Conservation (phyloP, 148 eudicot species). For the Fagopyrum esculentum region DNA sequence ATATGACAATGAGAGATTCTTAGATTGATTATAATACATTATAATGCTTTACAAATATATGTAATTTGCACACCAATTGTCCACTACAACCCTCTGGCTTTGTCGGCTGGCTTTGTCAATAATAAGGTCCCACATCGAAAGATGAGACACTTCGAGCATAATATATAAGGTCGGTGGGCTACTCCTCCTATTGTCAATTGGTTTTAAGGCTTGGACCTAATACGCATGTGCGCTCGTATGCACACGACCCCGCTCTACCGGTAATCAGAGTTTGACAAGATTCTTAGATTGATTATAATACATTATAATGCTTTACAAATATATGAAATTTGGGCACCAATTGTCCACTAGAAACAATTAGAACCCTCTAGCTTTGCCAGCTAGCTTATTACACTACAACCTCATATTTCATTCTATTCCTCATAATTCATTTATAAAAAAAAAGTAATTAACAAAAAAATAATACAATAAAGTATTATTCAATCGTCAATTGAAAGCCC, state of each 20-base stretch:
- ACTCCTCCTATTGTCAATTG: too few species aligned
- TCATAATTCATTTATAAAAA: background rate
- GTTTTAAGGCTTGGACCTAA: too few species aligned
- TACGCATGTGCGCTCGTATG: too few species aligned
- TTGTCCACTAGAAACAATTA: background rate
- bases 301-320: background rate
- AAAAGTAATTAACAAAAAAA: background rate
- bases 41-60: constrained; percentile 1
- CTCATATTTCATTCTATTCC: constrained; percentile 3
- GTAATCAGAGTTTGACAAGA: too few species aligned
- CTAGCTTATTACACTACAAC: background rate
- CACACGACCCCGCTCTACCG: too few species aligned
- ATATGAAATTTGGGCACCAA: background rate
- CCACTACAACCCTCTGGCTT: background rate
- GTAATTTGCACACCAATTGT: background rate
- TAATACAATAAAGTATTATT: background rate
- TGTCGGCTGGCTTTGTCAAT: background rate
- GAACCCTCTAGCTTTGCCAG: background rate
- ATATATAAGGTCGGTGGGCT: too few species aligned
- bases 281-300: too few species aligned
- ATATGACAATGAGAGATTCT: too few species aligned
- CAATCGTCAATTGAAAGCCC: background rate
- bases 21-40: too few species aligned
- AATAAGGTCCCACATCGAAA: too few species aligned
- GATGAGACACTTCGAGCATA: too few species aligned